Base-by-base conservation (phyloP, 1,139 yeast species). In the Taphrina wiesneri region DNA sequence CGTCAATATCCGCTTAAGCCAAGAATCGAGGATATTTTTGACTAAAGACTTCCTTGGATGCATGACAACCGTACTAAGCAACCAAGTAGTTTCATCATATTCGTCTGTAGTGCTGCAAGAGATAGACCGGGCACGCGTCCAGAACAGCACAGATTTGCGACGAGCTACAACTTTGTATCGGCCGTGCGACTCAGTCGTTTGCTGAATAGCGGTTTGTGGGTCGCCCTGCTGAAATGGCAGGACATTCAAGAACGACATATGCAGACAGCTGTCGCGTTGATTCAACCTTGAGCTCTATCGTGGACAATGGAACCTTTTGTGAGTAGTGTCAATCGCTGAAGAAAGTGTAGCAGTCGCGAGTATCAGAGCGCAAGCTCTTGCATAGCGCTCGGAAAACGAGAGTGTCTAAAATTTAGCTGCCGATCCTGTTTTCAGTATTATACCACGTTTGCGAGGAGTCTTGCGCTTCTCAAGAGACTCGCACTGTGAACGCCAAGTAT, bases 181-280 rank as follows among this genome's bases (percentile, higher is more conserved):
- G 9, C 67, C 67, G 4, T 45, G 60, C 11, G 54, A 26, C 15
- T 57, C 56, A 1, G 21, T 21, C 41, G 36, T 26, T 9, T 7
- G 21, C 11, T 49, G 23, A 28, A 25, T 19, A 32, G 52, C 41
- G 11, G 21, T 49, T 32, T 51, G 54, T 6, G 67, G 67, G 52
- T 65, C 67, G n/a, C 67, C 67, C 13, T 57, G 52, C 21, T 51
- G 53, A 51, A 65, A 56, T 21, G 64, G 62, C 54, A 66, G 54
- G 46, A 67, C 57, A 30, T 69, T 68, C 53, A 65, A 63, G 47
- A 57, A 65, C 2, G 67, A 68, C 54, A 64, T 72, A 9, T 7
- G 26, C 1, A 45, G 13, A 28, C 11, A 45, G n/a, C n/a, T n/a
- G n/a, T n/a, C n/a, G n/a, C n/a, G n/a, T n/a, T n/a, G n/a, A n/a